These are phyloP conservation scores for Tribonema minus DNA, from an alignment of 108 stramenopile species.

Conservation along the genomic window DNA sequence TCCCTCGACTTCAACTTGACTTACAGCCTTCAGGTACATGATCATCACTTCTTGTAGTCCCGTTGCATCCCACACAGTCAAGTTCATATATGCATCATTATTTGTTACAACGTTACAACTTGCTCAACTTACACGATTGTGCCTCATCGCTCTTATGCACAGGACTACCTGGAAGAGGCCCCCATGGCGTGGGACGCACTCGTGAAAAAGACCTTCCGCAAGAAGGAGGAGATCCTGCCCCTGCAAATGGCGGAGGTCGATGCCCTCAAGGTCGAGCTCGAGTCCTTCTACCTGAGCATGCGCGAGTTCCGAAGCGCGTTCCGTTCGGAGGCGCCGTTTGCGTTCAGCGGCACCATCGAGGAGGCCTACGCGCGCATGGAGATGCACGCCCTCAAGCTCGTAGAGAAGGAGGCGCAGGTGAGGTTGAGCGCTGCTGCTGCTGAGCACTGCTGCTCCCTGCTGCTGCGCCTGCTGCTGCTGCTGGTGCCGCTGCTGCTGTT, in stretches of 20 bases:
- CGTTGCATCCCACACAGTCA: no score
- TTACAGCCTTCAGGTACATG: no score
- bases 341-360: conserved; percentile 61
- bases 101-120: no score
- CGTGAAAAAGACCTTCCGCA: conserved; percentile 72
- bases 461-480: no score
- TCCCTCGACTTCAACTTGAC: no score
- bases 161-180: conserved; percentile 77
- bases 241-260: conserved; percentile 78
- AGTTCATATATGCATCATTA: no score
- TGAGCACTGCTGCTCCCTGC: no score
- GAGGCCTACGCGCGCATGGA: conserved; percentile 69
- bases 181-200: conserved; percentile 75
- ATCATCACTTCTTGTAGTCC: no score
- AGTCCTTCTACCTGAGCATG: conserved; percentile 61
- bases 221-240: conserved; percentile 79
- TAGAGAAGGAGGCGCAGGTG: conserved; percentile 54
- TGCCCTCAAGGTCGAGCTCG: conserved; percentile 64
- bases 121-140: no score
- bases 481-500: no score
- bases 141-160: not conserved
- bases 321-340: conserved; percentile 71
- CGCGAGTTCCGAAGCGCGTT: conserved; percentile 71
- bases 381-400: conserved; percentile 55
- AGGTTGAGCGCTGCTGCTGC: no score